A percentile compares a stretch with the other conserved stretches of the same genome.
Evolutionary conservation across 208 protist genomes (phyloP).

Genomic region (Herpetomonas tarakana): DNA sequence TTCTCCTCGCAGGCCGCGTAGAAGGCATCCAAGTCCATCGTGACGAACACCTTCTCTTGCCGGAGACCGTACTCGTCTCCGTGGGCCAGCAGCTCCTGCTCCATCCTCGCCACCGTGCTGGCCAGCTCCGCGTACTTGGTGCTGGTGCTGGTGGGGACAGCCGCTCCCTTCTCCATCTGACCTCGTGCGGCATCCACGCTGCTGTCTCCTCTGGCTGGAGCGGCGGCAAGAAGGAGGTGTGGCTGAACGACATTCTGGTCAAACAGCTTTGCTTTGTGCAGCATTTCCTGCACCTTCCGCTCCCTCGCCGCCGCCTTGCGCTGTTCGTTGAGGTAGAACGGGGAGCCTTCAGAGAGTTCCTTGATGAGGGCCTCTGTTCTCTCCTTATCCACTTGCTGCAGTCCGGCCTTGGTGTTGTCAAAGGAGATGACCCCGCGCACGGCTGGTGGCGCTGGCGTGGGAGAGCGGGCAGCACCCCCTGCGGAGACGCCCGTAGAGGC

Average conservation of each 20-base stretch:
- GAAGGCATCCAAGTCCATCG: conserved; percentile 94
- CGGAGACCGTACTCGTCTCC: conserved; percentile 17
- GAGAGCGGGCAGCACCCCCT: neutral
- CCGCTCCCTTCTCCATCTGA: neutral
- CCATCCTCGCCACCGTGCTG: conserved; percentile 15
- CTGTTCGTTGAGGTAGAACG: conserved; percentile 70
- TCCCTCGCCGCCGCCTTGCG: conserved; percentile 44
- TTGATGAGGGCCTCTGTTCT: conserved; percentile 51
- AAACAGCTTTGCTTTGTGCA: conserved; percentile 30
- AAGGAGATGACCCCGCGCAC: conserved; percentile 25
- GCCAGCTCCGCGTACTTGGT: conserved; percentile 15
- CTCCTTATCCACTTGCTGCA: conserved; percentile 54
- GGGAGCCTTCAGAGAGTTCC: conserved; percentile 47
- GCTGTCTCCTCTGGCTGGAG: too few species aligned
- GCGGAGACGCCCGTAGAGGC: neutral
- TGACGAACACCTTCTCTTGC: conserved; percentile 33
- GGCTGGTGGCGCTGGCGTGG: too few species aligned
- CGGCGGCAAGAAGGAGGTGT: conserved; percentile 12
- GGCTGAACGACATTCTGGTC: conserved; percentile 18
- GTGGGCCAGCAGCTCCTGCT: conserved; percentile 20
- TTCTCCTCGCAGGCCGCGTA: conserved; percentile 84
- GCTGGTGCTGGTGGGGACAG: conserved; percentile 6
- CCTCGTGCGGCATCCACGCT: conserved; percentile 15
- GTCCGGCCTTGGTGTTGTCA: conserved; percentile 74
- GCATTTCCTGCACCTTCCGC: conserved; percentile 28